These are phyloP conservation scores for Pichia cactophila DNA, from an alignment of 1,139 yeast genomes.

Conservation along the genomic window DNA sequence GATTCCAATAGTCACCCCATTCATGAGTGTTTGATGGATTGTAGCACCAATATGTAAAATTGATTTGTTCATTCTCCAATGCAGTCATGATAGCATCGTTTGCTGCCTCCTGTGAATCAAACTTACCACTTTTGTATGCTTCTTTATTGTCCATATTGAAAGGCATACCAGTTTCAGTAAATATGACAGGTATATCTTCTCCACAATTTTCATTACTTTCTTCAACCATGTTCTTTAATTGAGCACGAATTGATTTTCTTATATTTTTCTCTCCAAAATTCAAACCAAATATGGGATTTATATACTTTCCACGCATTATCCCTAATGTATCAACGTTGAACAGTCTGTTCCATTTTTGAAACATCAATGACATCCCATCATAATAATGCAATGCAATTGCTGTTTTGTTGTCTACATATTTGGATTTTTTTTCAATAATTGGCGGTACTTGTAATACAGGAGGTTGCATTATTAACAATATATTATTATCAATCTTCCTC, in stretches of 20 bases:
- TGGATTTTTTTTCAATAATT: slow-evolving; percentile 40
- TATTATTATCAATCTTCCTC: slow-evolving; percentile 39
- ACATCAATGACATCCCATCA: slow-evolving; percentile 89
- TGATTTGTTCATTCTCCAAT: slow-evolving; percentile 60
- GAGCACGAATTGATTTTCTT: slow-evolving; percentile 61
- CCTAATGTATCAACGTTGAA: slow-evolving; percentile 89
- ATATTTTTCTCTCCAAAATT: slow-evolving; percentile 76
- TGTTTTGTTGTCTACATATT: slow-evolving; percentile 52
- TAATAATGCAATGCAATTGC: slow-evolving; percentile 84
- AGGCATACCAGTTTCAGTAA: slow-evolving; percentile 97
- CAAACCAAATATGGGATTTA: slow-evolving; percentile 69
- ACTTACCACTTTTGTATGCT: slow-evolving; percentile 59
- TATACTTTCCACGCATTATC: slow-evolving; percentile 71
- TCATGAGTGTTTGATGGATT: slow-evolving; percentile 61
- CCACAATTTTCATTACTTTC: slow-evolving; percentile 63
- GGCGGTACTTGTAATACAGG: slow-evolving; percentile 85
- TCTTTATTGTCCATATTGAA: slow-evolving; percentile 80
- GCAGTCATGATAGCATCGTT: slow-evolving; percentile 78
- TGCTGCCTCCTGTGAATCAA: slow-evolving; percentile 67
- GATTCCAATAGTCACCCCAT: slow-evolving; percentile 90
- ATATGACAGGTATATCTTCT: slow-evolving; percentile 51
- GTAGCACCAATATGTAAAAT: slow-evolving; percentile 85
- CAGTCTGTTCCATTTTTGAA: slow-evolving; percentile 55
- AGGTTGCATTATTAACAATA: slow-evolving; percentile 66
- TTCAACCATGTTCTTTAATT: slow-evolving; percentile 51